These are phyloP conservation scores for Saccharomycopsis vini DNA, from an alignment of 805 yeast genomes.

Conservation along the genomic window DNA sequence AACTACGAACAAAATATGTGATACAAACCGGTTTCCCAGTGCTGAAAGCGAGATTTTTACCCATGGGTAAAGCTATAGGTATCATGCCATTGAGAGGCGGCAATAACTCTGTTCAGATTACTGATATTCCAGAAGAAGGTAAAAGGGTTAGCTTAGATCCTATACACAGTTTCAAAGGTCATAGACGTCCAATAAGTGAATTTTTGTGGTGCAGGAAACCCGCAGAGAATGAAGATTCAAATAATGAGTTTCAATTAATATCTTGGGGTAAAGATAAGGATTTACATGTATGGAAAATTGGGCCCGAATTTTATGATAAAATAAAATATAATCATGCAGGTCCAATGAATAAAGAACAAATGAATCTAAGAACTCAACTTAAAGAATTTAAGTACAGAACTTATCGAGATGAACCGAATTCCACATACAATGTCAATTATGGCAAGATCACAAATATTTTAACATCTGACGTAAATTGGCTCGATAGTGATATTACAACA, in stretches of 20 bases:
- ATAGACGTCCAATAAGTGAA: slow-evolving; percentile 76
- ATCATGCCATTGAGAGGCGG: slow-evolving; percentile 91
- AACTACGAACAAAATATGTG: slow-evolving; percentile 20
- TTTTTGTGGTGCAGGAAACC: slow-evolving; percentile 77
- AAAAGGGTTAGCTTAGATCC: slow-evolving; percentile 32
- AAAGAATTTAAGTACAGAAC: slow-evolving; percentile 33
- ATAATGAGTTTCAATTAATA: slow-evolving; percentile 81
- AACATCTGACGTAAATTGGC: slow-evolving; percentile 32
- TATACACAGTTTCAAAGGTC: slow-evolving; percentile 63
- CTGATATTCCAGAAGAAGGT: slow-evolving; percentile 22
- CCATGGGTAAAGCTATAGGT: slow-evolving; percentile 83
- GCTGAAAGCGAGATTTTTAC: slow-evolving; percentile 78
- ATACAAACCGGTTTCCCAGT: slow-evolving; percentile 55
- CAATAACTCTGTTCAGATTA: slow-evolving; percentile 35
- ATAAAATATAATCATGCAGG: slow-evolving; percentile 34
- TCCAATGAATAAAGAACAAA: slow-evolving; percentile 30
- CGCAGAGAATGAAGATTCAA: slow-evolving; percentile 33
- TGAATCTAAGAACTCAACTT: not conserved
- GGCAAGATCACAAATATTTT: slow-evolving; percentile 32
- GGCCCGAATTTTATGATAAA: slow-evolving; percentile 38
- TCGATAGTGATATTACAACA: slow-evolving; percentile 42
- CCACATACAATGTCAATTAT: slow-evolving; percentile 27
- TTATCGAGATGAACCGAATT: slow-evolving; percentile 36
- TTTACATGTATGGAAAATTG: slow-evolving; percentile 70
- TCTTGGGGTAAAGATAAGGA: slow-evolving; percentile 93